Percentiles rank a stretch among this genome's conserved stretches.
These are phyloP conservation scores for Candida namnaoensis DNA, from an alignment of 805 yeast genomes.

Conservation along the genomic window DNA sequence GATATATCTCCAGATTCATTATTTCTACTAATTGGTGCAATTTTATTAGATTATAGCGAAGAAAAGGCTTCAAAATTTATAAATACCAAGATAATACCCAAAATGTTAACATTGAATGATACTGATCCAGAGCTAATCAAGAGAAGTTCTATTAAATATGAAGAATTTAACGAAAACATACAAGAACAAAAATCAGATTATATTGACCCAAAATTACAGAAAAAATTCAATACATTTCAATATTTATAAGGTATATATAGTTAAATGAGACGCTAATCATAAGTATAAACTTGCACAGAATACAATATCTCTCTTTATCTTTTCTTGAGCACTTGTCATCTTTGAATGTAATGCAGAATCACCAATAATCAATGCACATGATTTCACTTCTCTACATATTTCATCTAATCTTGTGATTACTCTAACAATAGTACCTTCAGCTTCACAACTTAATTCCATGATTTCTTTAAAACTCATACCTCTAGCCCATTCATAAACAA, in stretches of 20 bases:
- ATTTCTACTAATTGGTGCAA: conserved; percentile 16
- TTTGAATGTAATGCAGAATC: conserved; percentile 84
- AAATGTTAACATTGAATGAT: neutral
- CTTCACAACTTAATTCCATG: conserved; percentile 80
- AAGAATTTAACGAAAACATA: neutral
- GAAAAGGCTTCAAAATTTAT: conserved; percentile 12
- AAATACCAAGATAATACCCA: conserved; percentile 5
- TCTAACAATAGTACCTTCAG: conserved; percentile 95
- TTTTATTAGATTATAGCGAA: conserved; percentile 11
- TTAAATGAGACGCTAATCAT: conserved; percentile 18
- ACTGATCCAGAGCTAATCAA: too few relatives aligned
- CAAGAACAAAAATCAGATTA: neutral
- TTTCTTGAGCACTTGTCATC: conserved; percentile 88
- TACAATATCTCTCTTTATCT: conserved; percentile 92
- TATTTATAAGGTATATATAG: too few relatives aligned
- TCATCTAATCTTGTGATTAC: conserved; percentile 93
- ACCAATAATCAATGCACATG: conserved; percentile 91
- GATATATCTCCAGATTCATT: conserved; percentile 6
- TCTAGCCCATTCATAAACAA: conserved; percentile 96
- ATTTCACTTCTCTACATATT: conserved; percentile 87
- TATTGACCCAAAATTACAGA: too few relatives aligned
- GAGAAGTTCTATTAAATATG: neutral
- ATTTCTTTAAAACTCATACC: conserved; percentile 89
- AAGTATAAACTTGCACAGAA: conserved; percentile 92
- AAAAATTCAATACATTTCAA: too few relatives aligned